These are phyloP conservation scores for Fusarium chuoi DNA, from an alignment of 2,329 filamentous ascomycete species.

Conservation along the genomic window DNA sequence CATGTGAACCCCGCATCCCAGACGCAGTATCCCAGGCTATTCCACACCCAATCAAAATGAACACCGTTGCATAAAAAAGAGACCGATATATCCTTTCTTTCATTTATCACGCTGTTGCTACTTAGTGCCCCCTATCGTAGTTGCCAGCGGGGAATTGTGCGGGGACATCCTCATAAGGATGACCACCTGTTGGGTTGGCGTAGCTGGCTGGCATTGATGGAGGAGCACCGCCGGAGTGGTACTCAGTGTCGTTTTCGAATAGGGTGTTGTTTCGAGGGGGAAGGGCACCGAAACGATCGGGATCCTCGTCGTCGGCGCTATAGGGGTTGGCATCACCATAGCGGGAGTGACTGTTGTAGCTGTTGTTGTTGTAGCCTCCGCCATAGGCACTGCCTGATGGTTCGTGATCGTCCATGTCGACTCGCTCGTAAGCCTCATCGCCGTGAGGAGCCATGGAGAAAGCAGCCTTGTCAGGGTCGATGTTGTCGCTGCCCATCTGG, in stretches of 20 bases:
- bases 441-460: constrained; percentile 75
- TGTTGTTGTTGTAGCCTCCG: constrained; percentile 48
- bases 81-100: constrained; percentile 35
- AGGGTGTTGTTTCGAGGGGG: constrained; percentile 53
- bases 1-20: constrained; percentile 27
- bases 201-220: constrained; percentile 40
- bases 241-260: constrained; percentile 64
- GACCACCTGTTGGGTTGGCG: constrained; percentile 39
- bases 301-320: constrained; percentile 53
- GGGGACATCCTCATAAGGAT: constrained; percentile 51
- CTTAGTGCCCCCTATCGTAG: constrained; percentile 63
- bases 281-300: constrained; percentile 52
- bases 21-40: constrained; percentile 30
- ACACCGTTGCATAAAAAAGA: constrained; percentile 32
- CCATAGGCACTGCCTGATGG: constrained; percentile 34
- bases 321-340: constrained; percentile 54
- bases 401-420: constrained; percentile 67
- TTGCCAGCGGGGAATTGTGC: constrained; percentile 67
- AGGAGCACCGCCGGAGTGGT: constrained; percentile 49
- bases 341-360: constrained; percentile 44
- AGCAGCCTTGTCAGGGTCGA: constrained; percentile 75
- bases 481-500: constrained; percentile 59
- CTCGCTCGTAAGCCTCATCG: constrained; percentile 72
- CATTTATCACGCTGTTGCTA: constrained; percentile 29
- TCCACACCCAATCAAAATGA: constrained; percentile 31